Conservation (phyloP, 306 rosid genomes). For the Crataegus laevigata region DNA sequence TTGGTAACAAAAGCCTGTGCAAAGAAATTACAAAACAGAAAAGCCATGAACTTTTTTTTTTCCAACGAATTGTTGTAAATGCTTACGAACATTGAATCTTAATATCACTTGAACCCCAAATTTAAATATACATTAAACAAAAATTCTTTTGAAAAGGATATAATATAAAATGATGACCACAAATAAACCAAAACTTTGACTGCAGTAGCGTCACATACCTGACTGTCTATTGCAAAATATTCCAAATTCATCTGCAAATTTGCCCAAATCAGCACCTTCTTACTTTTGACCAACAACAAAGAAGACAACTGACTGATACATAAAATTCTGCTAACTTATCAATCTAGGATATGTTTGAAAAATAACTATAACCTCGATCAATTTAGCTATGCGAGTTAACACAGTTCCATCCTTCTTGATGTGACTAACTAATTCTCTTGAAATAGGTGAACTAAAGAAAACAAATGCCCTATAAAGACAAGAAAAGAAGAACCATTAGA, state of each 20-base stretch:
- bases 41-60: background rate
- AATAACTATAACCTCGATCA: conserved; percentile 63
- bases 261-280: conserved; percentile 17
- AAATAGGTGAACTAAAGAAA: conserved; percentile 83
- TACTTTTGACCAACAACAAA: background rate
- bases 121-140: background rate
- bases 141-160: background rate
- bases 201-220: conserved; percentile 47
- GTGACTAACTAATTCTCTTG: conserved; percentile 60
- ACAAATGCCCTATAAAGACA: conserved; percentile 70
- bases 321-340: conserved; percentile 11
- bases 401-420: conserved; percentile 69
- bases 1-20: conserved; percentile 83
- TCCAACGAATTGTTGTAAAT: background rate
- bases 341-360: conserved; percentile 16
- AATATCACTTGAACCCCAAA: background rate
- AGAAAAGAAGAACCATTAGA: conserved; percentile 14
- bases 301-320: conserved; percentile 8
- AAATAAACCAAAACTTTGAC: conserved; percentile 3
- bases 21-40: conserved; percentile 20
- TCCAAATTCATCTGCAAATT: conserved; percentile 94
- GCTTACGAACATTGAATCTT: background rate
- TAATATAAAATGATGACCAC: background rate
- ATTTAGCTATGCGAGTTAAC: conserved; percentile 71
- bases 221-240: conserved; percentile 88